Evolutionary conservation across 1,284 basidiomycete genomes (phyloP).

Genomic region (Puccinia hordei): DNA sequence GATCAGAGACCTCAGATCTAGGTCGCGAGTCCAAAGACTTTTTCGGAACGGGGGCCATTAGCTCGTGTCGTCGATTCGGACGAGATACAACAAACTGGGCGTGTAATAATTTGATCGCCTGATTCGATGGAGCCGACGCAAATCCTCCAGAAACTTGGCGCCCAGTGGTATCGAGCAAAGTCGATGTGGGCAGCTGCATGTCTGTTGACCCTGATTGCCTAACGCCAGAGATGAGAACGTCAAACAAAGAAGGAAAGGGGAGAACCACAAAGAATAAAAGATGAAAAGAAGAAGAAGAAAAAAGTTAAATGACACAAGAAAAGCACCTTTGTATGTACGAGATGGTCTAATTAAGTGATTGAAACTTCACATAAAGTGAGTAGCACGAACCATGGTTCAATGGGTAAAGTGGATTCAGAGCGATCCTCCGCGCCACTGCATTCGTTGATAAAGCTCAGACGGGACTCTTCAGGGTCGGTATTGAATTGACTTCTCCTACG

Average conservation of each 20-base stretch:
- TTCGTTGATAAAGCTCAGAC: conserved; percentile 36
- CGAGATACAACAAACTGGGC: background rate
- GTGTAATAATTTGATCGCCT: background rate
- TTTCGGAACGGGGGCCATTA: background rate
- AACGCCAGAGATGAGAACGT: background rate
- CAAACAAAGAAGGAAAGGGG: background rate
- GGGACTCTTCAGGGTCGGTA: conserved; percentile 13
- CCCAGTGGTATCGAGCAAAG: background rate
- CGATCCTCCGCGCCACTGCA: conserved; percentile 25
- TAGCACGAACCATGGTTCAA: conserved; percentile 17
- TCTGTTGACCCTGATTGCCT: background rate
- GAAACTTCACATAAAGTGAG: background rate
- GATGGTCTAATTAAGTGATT: too few species aligned
- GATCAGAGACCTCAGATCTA: background rate
- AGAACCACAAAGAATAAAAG: background rate
- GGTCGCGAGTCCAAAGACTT: background rate
- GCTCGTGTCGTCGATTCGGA: conserved; percentile 14
- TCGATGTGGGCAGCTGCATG: background rate
- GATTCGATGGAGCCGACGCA: background rate
- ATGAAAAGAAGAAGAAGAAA: too few species aligned
- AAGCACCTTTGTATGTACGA: background rate
- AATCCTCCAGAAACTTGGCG: background rate
- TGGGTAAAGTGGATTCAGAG: conserved; percentile 22
- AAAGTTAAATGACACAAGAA: background rate
- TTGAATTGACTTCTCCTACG: conserved; percentile 29